These are phyloP conservation scores for Decorospora gaudefroyi DNA, from an alignment of 2,329 filamentous ascomycete genomes.

Conservation along the genomic window DNA sequence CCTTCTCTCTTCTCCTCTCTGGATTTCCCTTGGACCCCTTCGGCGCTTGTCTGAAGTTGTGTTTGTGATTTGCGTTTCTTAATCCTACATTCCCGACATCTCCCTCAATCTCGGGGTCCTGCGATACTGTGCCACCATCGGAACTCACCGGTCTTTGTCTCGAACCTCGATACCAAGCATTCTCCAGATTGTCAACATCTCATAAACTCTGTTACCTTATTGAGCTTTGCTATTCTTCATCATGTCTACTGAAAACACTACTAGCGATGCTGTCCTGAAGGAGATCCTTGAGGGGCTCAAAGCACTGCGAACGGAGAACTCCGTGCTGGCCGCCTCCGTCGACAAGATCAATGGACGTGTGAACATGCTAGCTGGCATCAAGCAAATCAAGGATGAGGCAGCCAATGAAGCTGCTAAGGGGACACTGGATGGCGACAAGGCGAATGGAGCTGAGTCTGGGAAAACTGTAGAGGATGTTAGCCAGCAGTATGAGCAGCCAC, in stretches of 20 bases:
- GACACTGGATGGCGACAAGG: conserved; percentile 31
- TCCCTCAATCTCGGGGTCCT: too few relatives aligned
- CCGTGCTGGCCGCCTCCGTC: conserved; percentile 59
- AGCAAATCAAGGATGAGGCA: conserved; percentile 60
- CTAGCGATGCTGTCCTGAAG: conserved; percentile 52
- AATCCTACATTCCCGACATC: conserved; percentile 5
- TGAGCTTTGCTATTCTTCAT: conserved; percentile 9
- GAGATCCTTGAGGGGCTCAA: conserved; percentile 62
- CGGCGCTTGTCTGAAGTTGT: conserved; percentile 12
- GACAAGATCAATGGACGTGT: conserved; percentile 66
- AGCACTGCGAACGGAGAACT: conserved; percentile 61
- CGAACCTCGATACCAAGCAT: conserved; percentile 9
- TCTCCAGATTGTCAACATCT: conserved; percentile 2
- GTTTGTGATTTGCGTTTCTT: conserved; percentile 11
- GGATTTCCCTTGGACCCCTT: conserved; percentile 17
- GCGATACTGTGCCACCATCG: conserved; percentile 8
- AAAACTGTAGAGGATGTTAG: conserved; percentile 48
- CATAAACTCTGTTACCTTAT: background rate
- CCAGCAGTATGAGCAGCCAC: conserved; percentile 48
- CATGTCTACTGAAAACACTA: conserved; percentile 40
- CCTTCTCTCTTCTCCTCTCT: conserved; percentile 15
- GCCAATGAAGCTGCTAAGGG: conserved; percentile 30
- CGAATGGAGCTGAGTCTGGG: conserved; percentile 40
- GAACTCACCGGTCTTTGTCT: conserved; percentile 19
- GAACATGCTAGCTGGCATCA: conserved; percentile 63